These are phyloP conservation scores for Boletus subcaerulescens DNA, from an alignment of 768 basidiomycete genomes.

Conservation along the genomic window DNA sequence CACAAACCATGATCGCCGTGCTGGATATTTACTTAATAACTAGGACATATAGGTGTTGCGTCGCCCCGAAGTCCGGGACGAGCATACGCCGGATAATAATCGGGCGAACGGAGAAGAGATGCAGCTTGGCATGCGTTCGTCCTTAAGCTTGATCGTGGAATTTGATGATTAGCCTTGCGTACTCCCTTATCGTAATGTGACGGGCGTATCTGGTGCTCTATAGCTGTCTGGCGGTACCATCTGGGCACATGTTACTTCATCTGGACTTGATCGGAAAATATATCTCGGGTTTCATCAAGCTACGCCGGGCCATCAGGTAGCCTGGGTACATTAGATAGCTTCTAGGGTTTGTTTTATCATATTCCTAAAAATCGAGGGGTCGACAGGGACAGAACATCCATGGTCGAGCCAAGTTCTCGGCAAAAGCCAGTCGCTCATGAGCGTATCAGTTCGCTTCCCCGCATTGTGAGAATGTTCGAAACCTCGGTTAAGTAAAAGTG, in stretches of 20 bases:
- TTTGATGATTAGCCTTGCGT: constrained; percentile 5
- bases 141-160: neutral
- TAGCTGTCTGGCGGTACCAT: neutral
- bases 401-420: neutral
- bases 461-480: neutral
- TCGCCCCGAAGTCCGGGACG: neutral
- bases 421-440: neutral
- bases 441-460: neutral
- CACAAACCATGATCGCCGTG: constrained; percentile 7
- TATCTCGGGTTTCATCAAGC: neutral
- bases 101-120: neutral
- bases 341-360: neutral
- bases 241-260: neutral
- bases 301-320: neutral
- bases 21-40: neutral
- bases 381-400: too few relatives aligned
- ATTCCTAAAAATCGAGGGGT: neutral
- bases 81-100: neutral
- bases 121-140: neutral
- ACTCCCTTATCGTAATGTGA: neutral
- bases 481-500: neutral
- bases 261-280: neutral
- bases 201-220: neutral
- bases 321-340: too few relatives aligned
- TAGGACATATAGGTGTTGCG: neutral